A percentile compares a stretch with the other conserved stretches of the same genome.
phyloP scores from a whole-genome alignment of 257 asterid species.

The Mentha longifolia region DNA sequence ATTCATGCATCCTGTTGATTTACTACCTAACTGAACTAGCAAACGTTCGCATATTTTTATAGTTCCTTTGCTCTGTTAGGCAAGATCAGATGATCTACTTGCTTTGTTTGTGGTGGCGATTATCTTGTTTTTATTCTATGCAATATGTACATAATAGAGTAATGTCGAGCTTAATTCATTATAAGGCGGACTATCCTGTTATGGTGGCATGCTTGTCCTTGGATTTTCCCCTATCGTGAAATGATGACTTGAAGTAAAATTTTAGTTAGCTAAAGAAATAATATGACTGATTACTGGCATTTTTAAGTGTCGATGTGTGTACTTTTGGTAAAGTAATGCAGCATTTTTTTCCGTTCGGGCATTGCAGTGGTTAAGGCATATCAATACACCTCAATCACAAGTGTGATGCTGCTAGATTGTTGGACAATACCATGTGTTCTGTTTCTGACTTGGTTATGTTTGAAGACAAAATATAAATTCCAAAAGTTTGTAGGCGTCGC shows the following conservation, averaged over 20 bases:
- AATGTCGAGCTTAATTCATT: too few relatives aligned
- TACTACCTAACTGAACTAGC: too few relatives aligned
- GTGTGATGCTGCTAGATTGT: slow-evolving; percentile 96
- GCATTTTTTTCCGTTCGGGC: slow-evolving; percentile 12
- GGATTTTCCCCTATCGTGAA: background rate
- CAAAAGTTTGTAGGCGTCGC: slow-evolving; percentile 65
- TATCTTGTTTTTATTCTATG: too few relatives aligned
- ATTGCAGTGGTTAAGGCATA: slow-evolving; percentile 92
- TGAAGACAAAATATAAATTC: slow-evolving; percentile 78
- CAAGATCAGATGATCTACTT: too few relatives aligned
- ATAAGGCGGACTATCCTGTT: background rate
- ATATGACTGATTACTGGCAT: background rate
- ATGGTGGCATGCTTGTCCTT: background rate
- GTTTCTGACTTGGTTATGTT: slow-evolving; percentile 77
- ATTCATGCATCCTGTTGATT: too few relatives aligned
- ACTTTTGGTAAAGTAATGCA: slow-evolving; percentile 3
- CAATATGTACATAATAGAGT: too few relatives aligned
- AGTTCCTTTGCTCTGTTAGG: too few relatives aligned
- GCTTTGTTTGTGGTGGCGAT: too few relatives aligned
- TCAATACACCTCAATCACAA: slow-evolving; percentile 93
- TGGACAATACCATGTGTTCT: slow-evolving; percentile 97
- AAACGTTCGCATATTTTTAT: too few relatives aligned
- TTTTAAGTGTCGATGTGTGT: background rate
- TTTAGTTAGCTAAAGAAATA: background rate
- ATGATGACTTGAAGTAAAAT: too few relatives aligned